Base-by-base conservation (phyloP, 2,329 filamentous ascomycete species). In the Aureobasidium subglaciale region DNA sequence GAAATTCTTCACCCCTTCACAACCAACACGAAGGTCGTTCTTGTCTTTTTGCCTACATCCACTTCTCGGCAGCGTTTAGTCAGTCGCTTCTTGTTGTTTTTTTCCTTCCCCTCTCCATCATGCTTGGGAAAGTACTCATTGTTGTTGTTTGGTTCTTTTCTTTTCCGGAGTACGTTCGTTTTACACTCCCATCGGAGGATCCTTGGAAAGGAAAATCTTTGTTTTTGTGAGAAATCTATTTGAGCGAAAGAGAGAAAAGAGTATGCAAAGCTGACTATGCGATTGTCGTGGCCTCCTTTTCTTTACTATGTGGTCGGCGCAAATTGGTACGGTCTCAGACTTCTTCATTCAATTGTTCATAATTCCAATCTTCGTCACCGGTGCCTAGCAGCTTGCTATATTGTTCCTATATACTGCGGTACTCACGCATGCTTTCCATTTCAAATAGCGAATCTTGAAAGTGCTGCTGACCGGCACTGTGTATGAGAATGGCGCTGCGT, bases 41-140 rank as follows among this genome's bases (percentile, higher is more conserved):
- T 55, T 45, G 27, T 55, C 32, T 38, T 38, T 35, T 37, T 46
- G 30, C 41, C 41, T 41, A 29, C 24, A 38, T 29, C 41, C 32
- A 55, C 32, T 55, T 43, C 35, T 52, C 25, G 25, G 27, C 48
- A 52, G 48, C 48, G 48, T 52, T 50, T 52, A 52, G 48, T 52
- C 48, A 52, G 34, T 52, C 48, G 48, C 35, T 52, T 52, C 48
- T 48, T 52, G 35, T 52, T n/a, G n/a, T n/a, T n/a, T n/a, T 52
- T 40, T 41, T 25, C 10, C 13, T 13, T 41, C 30, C 41, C 13
- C 46, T 38, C 32, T 32, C 13, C 30, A 35, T 40, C 35, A 40
- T 32, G 48, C 25, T 50, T 38, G 46, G 46, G 30, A 40, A 13
- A 52, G 11, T 6, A 35, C 24, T 50, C 46, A 40, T 52, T 52